Evolutionary conservation across 352 stramenopile genomes (phyloP).

Genomic region (Phytophthora sojae): DNA sequence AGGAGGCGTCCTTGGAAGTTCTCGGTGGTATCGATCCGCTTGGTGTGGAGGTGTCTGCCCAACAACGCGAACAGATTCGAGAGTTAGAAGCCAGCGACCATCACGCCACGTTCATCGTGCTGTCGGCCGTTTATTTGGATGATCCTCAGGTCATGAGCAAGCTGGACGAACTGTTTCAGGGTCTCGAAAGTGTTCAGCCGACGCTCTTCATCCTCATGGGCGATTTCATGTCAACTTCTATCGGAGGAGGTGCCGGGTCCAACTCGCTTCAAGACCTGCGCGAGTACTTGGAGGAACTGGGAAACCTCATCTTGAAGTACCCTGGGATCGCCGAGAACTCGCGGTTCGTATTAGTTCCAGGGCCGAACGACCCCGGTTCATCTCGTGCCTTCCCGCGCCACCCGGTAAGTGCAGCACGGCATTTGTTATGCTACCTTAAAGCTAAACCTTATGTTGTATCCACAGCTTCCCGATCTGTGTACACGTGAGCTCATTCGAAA

Average conservation of each 20-base stretch:
- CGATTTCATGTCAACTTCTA: conserved; percentile 90
- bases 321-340: conserved; percentile 81
- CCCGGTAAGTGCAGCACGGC: conserved; percentile 45
- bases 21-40: conserved; percentile 84
- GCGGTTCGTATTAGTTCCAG: conserved; percentile 93
- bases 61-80: conserved; percentile 85
- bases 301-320: conserved; percentile 91
- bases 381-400: conserved; percentile 84
- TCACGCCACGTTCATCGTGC: conserved; percentile 92
- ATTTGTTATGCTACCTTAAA: not conserved
- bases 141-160: conserved; percentile 91
- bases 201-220: conserved; percentile 95
- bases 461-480: conserved; percentile 72
- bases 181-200: conserved; percentile 77
- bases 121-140: conserved; percentile 95
- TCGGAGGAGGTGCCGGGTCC: conserved; percentile 72
- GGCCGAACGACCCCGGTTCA: conserved; percentile 91
- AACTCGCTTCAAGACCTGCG: conserved; percentile 83
- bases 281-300: conserved; percentile 92
- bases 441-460: conserved; percentile 3
- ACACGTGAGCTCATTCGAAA: conserved; percentile 73
- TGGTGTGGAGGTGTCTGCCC: conserved; percentile 78
- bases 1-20: conserved; percentile 76
- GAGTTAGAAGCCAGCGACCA: conserved; percentile 82
- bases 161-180: conserved; percentile 91